Evolutionary conservation across 2,329 filamentous ascomycete species (phyloP).

Genomic region (Penicillium corylophilum): DNA sequence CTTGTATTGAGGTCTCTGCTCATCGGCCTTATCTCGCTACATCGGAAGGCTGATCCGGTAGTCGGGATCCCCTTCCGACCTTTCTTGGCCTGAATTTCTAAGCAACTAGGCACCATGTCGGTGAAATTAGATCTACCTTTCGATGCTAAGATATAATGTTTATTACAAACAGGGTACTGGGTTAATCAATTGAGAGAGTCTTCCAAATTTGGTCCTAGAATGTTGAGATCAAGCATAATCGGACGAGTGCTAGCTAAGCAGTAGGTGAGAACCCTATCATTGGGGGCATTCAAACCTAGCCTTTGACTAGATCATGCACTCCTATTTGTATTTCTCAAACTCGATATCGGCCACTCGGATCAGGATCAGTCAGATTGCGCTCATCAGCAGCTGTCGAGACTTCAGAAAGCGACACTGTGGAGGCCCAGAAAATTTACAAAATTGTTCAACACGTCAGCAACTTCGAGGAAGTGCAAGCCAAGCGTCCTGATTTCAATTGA

Average conservation of each 20-base stretch:
- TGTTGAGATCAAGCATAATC: background rate
- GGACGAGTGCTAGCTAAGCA: background rate
- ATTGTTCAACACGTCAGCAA: constrained; percentile 18
- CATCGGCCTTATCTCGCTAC: background rate
- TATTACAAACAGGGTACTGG: no score
- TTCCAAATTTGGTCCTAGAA: background rate
- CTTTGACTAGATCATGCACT: constrained; percentile 1
- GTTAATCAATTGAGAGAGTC: no score
- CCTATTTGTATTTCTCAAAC: background rate
- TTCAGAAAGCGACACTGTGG: constrained; percentile 1
- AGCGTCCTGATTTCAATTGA: constrained; percentile 36
- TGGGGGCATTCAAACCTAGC: background rate
- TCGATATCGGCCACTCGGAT: background rate
- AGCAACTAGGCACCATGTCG: background rate
- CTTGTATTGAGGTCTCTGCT: no score
- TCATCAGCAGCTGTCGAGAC: constrained; percentile 4
- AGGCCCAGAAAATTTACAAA: constrained; percentile 17
- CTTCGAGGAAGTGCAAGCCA: constrained; percentile 34
- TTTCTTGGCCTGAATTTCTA: background rate
- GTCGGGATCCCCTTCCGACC: background rate
- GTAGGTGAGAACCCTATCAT: background rate
- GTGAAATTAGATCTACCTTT: no score
- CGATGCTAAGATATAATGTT: no score
- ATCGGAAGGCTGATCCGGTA: background rate
- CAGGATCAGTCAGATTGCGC: constrained; percentile 1